phyloP scores from a whole-genome alignment of 495 filamentous ascomycete genomes.

The Aspergillus sclerotioniger region DNA sequence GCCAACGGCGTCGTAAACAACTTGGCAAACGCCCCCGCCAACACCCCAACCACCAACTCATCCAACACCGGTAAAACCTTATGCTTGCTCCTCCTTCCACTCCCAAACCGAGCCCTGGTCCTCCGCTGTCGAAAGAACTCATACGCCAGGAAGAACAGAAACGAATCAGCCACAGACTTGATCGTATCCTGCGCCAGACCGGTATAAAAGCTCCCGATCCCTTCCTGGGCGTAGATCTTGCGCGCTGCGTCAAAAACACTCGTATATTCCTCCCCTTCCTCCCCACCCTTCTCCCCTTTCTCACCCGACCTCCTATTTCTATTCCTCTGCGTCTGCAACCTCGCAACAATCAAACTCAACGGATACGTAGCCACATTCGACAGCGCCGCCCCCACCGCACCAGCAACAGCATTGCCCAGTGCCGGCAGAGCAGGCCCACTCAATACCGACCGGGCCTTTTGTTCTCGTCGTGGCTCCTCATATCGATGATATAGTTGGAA shows the following conservation, averaged over 20 bases:
- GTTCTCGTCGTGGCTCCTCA: conserved; percentile 33
- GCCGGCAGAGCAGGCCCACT: conserved; percentile 66
- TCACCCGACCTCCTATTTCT: conserved; percentile 32
- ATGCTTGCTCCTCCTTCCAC: conserved; percentile 36
- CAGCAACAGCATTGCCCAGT: conserved; percentile 82
- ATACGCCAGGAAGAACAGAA: conserved; percentile 85
- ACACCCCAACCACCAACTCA: conserved; percentile 72
- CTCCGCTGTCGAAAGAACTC: conserved; percentile 63
- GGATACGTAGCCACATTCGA: conserved; percentile 81
- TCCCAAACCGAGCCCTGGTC: conserved; percentile 42
- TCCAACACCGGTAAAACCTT: conserved; percentile 60
- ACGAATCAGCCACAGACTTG: conserved; percentile 72
- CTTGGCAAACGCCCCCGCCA: conserved; percentile 75
- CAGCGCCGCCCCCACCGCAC: conserved; percentile 73
- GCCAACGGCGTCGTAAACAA: conserved; percentile 77
- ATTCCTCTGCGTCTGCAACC: conserved; percentile 84
- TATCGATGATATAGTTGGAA: conserved; percentile 51
- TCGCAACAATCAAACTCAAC: conserved; percentile 78
- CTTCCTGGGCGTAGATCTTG: conserved; percentile 71
- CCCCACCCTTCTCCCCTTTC: conserved; percentile 8
- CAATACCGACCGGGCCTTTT: conserved; percentile 36
- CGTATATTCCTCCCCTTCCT: conserved; percentile 51
- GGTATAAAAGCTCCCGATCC: conserved; percentile 68
- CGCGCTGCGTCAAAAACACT: conserved; percentile 64
- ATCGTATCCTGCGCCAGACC: conserved; percentile 69